Evolutionary conservation across 148 eudicot species (phyloP).

Genomic region (Vaccinium darrowii): DNA sequence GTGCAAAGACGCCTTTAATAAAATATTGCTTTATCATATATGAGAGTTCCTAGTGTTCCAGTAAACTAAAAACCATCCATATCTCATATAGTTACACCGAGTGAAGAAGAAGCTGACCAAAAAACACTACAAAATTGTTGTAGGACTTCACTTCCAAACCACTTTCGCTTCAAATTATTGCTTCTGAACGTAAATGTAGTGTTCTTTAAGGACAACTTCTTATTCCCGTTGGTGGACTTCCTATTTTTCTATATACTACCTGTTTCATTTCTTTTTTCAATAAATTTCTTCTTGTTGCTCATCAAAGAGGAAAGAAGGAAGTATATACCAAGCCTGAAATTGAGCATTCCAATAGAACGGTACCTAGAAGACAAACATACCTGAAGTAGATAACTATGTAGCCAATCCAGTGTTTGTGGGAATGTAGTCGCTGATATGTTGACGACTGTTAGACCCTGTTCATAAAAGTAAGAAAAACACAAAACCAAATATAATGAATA

Average conservation of each 20-base stretch:
- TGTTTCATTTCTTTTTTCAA: background rate
- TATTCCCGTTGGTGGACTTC: background rate
- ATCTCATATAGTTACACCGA: background rate
- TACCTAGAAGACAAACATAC: slow-evolving; percentile 29
- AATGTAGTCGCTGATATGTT: slow-evolving; percentile 91
- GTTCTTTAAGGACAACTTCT: background rate
- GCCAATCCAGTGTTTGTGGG: slow-evolving; percentile 96
- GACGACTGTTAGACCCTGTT: slow-evolving; percentile 83
- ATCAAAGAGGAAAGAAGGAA: background rate
- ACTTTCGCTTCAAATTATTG: background rate
- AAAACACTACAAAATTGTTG: background rate
- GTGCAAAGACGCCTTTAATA: background rate
- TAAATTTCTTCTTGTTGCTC: background rate
- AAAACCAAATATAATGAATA: background rate
- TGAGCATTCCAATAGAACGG: background rate
- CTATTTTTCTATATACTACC: background rate
- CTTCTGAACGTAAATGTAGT: background rate
- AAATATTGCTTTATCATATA: background rate
- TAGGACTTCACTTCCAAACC: background rate
- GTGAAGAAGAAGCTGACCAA: background rate
- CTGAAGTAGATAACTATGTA: slow-evolving; percentile 91
- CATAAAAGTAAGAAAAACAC: slow-evolving; percentile 9
- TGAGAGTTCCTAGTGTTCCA: background rate
- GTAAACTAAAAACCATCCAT: background rate
- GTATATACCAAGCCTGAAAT: background rate